phyloP scores from a whole-genome alignment of 495 filamentous ascomycete genomes.

The Astrocystis sublimbata region DNA sequence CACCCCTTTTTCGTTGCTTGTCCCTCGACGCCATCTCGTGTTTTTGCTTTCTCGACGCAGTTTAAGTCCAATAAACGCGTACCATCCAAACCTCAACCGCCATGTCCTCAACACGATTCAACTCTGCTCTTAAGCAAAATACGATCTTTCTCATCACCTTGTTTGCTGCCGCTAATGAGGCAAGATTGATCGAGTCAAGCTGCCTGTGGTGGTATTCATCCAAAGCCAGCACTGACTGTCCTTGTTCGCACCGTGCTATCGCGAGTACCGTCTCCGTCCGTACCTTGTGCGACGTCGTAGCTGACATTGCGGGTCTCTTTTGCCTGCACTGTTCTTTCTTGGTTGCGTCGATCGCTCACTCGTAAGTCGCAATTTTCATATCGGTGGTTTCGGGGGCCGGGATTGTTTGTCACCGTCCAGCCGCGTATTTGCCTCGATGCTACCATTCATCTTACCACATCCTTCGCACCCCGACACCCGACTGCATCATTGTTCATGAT shows the following conservation, averaged over 20 bases:
- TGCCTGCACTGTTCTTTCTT: conserved; percentile 12
- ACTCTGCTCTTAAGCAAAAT: no score
- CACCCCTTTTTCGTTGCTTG: conserved; percentile 8
- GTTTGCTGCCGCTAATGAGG: background rate
- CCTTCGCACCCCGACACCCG: conserved; percentile 9
- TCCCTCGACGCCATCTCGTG: conserved; percentile 14
- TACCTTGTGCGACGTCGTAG: conserved; percentile 16
- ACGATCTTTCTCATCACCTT: background rate
- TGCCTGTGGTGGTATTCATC: no score
- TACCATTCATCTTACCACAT: conserved; percentile 24
- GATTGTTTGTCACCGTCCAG: conserved; percentile 19
- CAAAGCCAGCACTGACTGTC: background rate
- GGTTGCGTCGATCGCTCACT: conserved; percentile 31
- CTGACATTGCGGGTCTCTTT: conserved; percentile 19
- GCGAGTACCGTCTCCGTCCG: no score
- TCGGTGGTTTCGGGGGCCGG: conserved; percentile 37
- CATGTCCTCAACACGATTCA: no score
- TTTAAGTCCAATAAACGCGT: no score
- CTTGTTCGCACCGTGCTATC: background rate
- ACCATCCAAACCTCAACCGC: no score
- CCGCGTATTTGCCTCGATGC: conserved; percentile 28
- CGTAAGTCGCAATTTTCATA: conserved; percentile 34
- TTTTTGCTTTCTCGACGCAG: background rate
- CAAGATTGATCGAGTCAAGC: background rate
- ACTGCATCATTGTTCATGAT: conserved; percentile 5